phyloP scores from a whole-genome alignment of 345 rosid genomes.

The Eucalyptus lansdowneana region DNA sequence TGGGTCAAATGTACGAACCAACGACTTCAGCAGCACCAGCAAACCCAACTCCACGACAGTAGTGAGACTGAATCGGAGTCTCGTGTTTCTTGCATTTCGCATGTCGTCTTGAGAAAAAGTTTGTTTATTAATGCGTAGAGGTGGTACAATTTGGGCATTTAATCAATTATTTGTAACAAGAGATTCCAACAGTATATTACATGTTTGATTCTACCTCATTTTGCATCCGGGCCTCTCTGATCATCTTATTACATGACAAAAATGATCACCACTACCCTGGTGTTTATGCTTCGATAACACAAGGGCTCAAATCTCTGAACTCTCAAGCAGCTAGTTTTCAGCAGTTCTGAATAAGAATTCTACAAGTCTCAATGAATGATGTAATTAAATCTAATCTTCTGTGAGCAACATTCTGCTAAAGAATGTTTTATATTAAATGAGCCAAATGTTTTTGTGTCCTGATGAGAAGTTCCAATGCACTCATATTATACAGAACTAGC shows the following conservation, averaged over 20 bases:
- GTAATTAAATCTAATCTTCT: not conserved
- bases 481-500: not conserved
- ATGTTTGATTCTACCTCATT: not conserved
- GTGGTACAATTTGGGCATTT: not conserved
- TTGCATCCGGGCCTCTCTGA: not conserved
- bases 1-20: constrained; percentile 6
- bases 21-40: not conserved
- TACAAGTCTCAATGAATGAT: not conserved
- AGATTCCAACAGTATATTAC: not conserved
- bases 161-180: not conserved
- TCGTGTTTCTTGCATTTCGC: not conserved
- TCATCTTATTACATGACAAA: not conserved
- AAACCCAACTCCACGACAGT: not conserved
- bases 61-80: not conserved
- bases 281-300: not conserved
- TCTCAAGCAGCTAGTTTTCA: not conserved
- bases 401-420: not conserved
- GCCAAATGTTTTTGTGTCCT: not conserved
- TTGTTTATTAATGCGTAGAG: not conserved
- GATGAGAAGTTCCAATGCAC: not conserved
- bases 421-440: not conserved
- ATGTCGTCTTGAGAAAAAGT: not conserved
- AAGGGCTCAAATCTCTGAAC: not conserved
- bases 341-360: not conserved
- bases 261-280: not conserved